These are phyloP conservation scores for Aspergillus ruber DNA, from an alignment of 2,329 filamentous ascomycete genomes.

Conservation along the genomic window DNA sequence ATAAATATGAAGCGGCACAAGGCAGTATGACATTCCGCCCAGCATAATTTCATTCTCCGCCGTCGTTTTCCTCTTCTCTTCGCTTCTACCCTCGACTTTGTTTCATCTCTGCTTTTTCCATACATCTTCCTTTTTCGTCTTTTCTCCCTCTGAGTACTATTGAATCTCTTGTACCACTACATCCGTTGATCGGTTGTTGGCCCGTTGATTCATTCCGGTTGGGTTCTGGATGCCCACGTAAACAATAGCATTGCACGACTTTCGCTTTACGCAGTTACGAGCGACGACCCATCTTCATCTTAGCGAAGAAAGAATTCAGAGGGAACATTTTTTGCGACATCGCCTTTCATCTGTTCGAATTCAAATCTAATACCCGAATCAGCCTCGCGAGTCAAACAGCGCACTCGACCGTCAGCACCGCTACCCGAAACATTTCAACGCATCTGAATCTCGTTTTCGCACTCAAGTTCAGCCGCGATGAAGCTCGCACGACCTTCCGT, in stretches of 20 bases:
- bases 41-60: background rate
- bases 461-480: constrained; percentile 14
- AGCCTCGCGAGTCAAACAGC: background rate
- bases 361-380: background rate
- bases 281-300: too few relatives aligned
- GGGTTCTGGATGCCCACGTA: constrained; percentile 13
- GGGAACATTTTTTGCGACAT: too few relatives aligned
- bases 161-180: too few relatives aligned
- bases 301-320: too few relatives aligned
- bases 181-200: too few relatives aligned
- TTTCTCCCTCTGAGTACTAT: too few relatives aligned
- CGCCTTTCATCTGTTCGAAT: background rate
- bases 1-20: background rate
- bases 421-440: background rate
- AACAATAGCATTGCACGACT: constrained; percentile 13
- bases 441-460: background rate
- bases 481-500: constrained; percentile 28
- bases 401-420: background rate
- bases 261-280: constrained; percentile 5
- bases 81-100: background rate
- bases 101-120: background rate
- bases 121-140: background rate
- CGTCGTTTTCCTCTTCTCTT: background rate
- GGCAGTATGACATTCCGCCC: background rate
- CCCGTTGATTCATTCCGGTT: constrained; percentile 1